Evolutionary conservation across 495 filamentous ascomycete species (phyloP).

Genomic region (Tuber calosporum): DNA sequence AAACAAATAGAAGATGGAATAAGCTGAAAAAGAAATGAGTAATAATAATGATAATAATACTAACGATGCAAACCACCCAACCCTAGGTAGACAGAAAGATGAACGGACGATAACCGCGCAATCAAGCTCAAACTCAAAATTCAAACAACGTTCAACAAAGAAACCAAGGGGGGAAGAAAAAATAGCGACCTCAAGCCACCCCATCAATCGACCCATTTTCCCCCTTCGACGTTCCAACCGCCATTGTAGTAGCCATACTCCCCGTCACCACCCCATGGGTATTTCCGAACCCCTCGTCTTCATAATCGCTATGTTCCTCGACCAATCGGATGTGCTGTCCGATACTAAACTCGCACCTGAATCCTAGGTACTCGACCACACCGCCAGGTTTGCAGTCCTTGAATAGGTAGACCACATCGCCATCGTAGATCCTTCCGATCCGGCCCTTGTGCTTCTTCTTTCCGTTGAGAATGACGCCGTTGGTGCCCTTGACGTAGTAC

Average conservation of each 20-base stretch:
- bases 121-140: not conserved
- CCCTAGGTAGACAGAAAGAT: not conserved
- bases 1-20: conserved; percentile 4
- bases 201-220: not conserved
- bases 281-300: not conserved
- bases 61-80: conserved; percentile 4
- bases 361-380: conserved; percentile 28
- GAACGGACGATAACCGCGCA: not conserved
- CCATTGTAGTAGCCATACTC: conserved; percentile 29
- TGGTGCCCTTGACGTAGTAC: conserved; percentile 25
- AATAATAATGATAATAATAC: conserved; percentile 6
- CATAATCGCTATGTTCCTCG: conserved; percentile 20
- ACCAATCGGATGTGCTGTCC: conserved; percentile 19
- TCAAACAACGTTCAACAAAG: conserved; percentile 11
- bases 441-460: conserved; percentile 20
- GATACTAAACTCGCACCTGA: conserved; percentile 28
- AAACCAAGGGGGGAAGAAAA: not conserved
- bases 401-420: conserved; percentile 33
- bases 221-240: conserved; percentile 13
- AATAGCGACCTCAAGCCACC: not conserved
- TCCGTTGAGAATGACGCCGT: conserved; percentile 33
- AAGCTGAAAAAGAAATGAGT: not conserved
- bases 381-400: conserved; percentile 10
- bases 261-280: conserved; percentile 4
- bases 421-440: conserved; percentile 28